A percentile compares a stretch with the other conserved stretches of the same genome.
Evolutionary conservation across 805 yeast genomes (phyloP).

Genomic region (Nakazawaea anatomiae): DNA sequence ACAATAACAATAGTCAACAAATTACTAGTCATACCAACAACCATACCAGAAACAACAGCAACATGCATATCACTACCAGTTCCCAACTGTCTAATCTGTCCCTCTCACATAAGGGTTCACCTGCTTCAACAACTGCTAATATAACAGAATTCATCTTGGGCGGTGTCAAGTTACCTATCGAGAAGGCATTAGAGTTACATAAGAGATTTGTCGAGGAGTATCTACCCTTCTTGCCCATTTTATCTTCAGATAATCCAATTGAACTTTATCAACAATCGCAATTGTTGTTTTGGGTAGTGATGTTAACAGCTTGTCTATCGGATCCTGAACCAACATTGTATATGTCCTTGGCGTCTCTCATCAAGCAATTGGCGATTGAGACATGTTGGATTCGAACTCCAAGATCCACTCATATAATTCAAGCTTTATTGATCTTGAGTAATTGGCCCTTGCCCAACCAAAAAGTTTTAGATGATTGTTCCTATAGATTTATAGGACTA

Average conservation of each 20-base stretch:
- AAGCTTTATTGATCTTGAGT: conserved; percentile 77
- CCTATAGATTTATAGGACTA: conserved; percentile 81
- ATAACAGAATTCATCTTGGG: conserved; percentile 70
- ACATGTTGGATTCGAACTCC: conserved; percentile 94
- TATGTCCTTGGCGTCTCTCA: conserved; percentile 65
- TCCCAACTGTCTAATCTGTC: background rate
- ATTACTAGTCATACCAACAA: background rate
- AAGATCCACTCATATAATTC: conserved; percentile 88
- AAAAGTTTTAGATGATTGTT: conserved; percentile 86
- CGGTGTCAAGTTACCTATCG: conserved; percentile 59
- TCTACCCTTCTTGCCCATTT: conserved; percentile 74
- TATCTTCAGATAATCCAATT: conserved; percentile 62
- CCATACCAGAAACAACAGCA: background rate
- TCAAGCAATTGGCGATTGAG: conserved; percentile 83
- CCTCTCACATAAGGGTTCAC: background rate
- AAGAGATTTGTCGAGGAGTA: conserved; percentile 58
- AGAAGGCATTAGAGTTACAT: conserved; percentile 70
- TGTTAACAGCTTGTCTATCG: conserved; percentile 77
- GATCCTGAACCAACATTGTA: conserved; percentile 86
- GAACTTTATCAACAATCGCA: conserved; percentile 82
- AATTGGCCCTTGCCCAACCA: conserved; percentile 93
- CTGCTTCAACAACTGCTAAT: conserved; percentile 16
- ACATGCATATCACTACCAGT: background rate
- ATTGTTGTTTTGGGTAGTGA: conserved; percentile 84
- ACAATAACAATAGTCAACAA: background rate